A percentile compares a stretch with the other conserved stretches of the same genome.
Evolutionary conservation across 2,329 filamentous ascomycete species (phyloP).

Genomic region (Parastagonospora nodorum): DNA sequence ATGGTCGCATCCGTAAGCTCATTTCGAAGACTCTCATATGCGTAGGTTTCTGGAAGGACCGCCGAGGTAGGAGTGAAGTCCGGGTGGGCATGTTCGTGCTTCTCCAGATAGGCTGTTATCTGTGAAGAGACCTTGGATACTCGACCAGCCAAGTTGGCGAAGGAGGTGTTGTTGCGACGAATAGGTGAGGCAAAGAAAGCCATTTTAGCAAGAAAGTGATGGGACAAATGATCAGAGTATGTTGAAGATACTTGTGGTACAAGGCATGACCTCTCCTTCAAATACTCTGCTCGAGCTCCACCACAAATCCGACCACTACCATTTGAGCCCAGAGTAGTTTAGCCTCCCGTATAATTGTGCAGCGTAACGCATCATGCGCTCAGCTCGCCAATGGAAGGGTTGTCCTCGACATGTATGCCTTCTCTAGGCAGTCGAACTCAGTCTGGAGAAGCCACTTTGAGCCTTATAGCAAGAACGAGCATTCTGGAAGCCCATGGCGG

Average conservation of each 20-base stretch:
- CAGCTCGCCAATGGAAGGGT: no score
- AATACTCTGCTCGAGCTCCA: not conserved
- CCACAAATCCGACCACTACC: no score
- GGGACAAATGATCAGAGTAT: not conserved
- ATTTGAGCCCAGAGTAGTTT: no score
- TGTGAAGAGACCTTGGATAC: not conserved
- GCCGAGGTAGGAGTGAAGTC: slow-evolving; percentile 3
- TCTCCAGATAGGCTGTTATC: not conserved
- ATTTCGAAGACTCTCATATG: slow-evolving; percentile 9
- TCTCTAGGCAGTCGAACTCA: no score
- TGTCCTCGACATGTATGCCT: no score
- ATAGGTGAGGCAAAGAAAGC: not conserved
- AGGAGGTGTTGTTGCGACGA: not conserved
- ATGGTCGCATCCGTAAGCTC: slow-evolving; percentile 9
- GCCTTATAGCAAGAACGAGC: no score
- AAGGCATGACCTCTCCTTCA: not conserved
- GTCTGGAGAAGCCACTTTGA: no score
- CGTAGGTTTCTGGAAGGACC: slow-evolving; percentile 1
- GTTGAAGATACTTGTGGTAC: no score
- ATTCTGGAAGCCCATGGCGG: no score
- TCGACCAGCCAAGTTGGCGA: not conserved
- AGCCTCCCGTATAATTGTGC: no score
- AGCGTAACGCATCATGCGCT: no score
- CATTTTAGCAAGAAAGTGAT: not conserved
- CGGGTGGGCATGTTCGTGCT: not conserved